Evolutionary conservation across 108 stramenopile species (phyloP).

Genomic region (Nitzschia palea): DNA sequence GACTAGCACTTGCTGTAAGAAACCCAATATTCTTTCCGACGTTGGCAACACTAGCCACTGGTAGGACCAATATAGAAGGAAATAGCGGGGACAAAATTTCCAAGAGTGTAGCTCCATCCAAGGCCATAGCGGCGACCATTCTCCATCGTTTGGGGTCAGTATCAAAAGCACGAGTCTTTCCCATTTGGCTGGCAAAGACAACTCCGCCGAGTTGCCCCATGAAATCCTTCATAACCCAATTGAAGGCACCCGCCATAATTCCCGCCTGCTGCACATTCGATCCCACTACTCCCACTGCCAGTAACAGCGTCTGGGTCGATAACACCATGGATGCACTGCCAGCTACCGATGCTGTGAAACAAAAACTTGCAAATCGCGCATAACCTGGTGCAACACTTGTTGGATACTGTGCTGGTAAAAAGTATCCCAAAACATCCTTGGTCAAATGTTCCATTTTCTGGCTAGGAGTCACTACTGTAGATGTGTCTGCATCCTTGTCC

Average conservation of each 20-base stretch:
- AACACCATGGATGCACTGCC: slow-evolving; percentile 87
- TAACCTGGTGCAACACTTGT: slow-evolving; percentile 75
- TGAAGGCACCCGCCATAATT: slow-evolving; percentile 95
- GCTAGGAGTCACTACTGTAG: no score
- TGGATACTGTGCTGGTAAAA: slow-evolving; percentile 83
- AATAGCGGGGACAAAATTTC: slow-evolving; percentile 87
- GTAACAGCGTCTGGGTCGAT: slow-evolving; percentile 86
- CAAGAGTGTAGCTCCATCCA: slow-evolving; percentile 85
- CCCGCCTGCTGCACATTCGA: slow-evolving; percentile 42
- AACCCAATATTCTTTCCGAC: slow-evolving; percentile 95
- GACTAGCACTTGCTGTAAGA: slow-evolving; percentile 91
- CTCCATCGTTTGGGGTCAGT: slow-evolving; percentile 91
- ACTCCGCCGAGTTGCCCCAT: slow-evolving; percentile 92
- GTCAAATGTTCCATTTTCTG: not conserved
- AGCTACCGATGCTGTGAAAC: slow-evolving; percentile 64
- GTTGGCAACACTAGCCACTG: slow-evolving; percentile 92
- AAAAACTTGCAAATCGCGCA: slow-evolving; percentile 56
- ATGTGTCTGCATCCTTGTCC: no score
- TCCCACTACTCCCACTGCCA: slow-evolving; percentile 90
- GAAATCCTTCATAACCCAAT: slow-evolving; percentile 98
- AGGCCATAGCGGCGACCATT: slow-evolving; percentile 76
- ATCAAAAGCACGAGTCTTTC: slow-evolving; percentile 73
- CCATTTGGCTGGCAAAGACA: slow-evolving; percentile 86
- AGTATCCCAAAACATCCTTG: slow-evolving; percentile 38
- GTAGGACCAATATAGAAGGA: slow-evolving; percentile 73